Base-by-base conservation (phyloP, 352 stramenopile genomes). In the Phytopythium kandeliae region DNA sequence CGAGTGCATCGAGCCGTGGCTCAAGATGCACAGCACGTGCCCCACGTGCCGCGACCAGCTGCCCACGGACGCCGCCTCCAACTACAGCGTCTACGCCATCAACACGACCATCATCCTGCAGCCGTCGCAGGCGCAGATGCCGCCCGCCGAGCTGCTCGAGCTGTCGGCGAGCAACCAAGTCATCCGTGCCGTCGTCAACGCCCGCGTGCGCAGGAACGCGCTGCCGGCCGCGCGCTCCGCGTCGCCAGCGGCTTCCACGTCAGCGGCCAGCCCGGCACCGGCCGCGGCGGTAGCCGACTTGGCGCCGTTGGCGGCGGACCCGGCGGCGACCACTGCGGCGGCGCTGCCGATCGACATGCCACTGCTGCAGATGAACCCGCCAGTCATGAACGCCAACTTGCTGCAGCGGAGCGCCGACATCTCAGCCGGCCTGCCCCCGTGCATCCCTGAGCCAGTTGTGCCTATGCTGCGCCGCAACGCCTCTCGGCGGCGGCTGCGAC, bases 101-200 rank as follows among this genome's bases (percentile, higher is more conserved):
- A 95, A 95, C 63, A 95, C 84, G 19, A 95, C 84, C 33, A 92
- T 95, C 61, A 88, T 95, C 42, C 52, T 95, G 51, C 84, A 92
- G 59, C 78, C 92, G 54, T 88, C 77, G 3, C 84, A 95, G 34
- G 84, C 84, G 25, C 72, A 71, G 34, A 79, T 95, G 69, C 76
- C 84, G 1, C 78, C 79, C 3, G 63, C 67, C 7, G 81, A 95
- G 54, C 55, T 95, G 54, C 64, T 92, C 13, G 81, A 95, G 55
- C 55, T 92, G 24, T 80, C 84, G 2, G 79, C 84, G 6, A 91
- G 79, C 52, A 91, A 92, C 55, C 84, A 92, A 63, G 78, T 92
- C 56, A 92, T 95, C 36, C 81, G 79, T 52, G 84, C 84, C 4
- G 74, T 95, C 26, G 84, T 95, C 41, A 95, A 95, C 41, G 84